A percentile compares a stretch with the other conserved stretches of the same genome.
These are phyloP conservation scores for Skeletonema costatum DNA, from an alignment of 108 stramenopile species.

Conservation along the genomic window DNA sequence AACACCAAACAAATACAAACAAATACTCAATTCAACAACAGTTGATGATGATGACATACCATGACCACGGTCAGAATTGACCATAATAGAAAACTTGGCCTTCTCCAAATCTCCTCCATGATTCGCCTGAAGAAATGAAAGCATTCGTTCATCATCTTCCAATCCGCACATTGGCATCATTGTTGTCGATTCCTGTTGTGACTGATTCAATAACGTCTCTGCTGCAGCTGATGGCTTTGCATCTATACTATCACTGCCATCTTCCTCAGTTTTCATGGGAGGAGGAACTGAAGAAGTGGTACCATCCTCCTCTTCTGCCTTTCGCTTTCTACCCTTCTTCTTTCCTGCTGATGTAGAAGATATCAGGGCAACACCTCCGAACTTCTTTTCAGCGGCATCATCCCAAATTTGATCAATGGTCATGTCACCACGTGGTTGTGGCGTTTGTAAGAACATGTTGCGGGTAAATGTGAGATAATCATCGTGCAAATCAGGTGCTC, in stretches of 20 bases:
- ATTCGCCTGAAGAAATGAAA: slow-evolving; percentile 30
- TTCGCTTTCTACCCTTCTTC: slow-evolving; percentile 18
- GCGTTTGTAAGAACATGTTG: slow-evolving; percentile 46
- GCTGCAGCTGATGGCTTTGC: slow-evolving; percentile 1
- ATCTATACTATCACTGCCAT: not conserved
- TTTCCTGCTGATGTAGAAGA: not conserved
- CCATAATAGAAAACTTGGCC: slow-evolving; percentile 43
- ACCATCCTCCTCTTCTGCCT: slow-evolving; percentile 4
- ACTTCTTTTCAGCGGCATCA: slow-evolving; percentile 26
- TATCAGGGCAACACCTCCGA: slow-evolving; percentile 1
- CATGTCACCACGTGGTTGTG: slow-evolving; percentile 32
- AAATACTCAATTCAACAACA: not conserved
- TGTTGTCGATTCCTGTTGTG: not conserved
- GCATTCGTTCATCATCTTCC: slow-evolving; percentile 47
- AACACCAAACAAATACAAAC: not conserved
- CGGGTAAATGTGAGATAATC: slow-evolving; percentile 37
- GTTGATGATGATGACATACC: slow-evolving; percentile 10
- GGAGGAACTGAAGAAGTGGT: not conserved
- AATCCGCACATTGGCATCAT: slow-evolving; percentile 36
- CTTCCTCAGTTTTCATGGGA: not conserved
- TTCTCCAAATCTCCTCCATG: slow-evolving; percentile 32
- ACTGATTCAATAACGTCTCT: not conserved
- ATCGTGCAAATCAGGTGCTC: slow-evolving; percentile 17
- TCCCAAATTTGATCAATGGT: slow-evolving; percentile 46
- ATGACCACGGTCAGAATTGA: slow-evolving; percentile 41